Percentiles rank a stretch among this genome's conserved stretches.
Evolutionary conservation across 2,329 filamentous ascomycete species (phyloP).

Genomic region (Periconia digitata): DNA sequence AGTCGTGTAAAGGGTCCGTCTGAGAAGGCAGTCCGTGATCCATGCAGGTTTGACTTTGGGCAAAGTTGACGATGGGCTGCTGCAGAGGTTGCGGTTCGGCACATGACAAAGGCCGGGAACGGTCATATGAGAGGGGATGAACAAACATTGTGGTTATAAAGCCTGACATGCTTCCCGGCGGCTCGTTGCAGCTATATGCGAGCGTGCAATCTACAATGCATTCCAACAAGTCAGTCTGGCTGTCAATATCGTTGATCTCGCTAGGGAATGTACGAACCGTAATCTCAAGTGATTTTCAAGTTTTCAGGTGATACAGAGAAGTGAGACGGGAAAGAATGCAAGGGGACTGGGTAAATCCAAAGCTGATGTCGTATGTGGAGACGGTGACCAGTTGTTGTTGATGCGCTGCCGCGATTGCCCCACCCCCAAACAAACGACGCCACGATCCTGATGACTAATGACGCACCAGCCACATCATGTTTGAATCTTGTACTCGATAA

Average conservation of each 20-base stretch:
- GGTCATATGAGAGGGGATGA: slow-evolving; percentile 31
- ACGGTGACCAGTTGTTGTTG: slow-evolving; percentile 1
- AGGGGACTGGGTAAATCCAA: neutral
- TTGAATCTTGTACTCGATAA: no score
- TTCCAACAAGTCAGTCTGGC: slow-evolving; percentile 37
- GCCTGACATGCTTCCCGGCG: slow-evolving; percentile 62
- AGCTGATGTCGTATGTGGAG: neutral
- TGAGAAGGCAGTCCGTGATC: slow-evolving; percentile 20
- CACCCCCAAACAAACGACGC: slow-evolving; percentile 1
- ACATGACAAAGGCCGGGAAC: slow-evolving; percentile 32
- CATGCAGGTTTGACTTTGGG: slow-evolving; percentile 47
- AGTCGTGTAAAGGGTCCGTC: slow-evolving; percentile 8
- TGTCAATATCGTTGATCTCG: slow-evolving; percentile 15
- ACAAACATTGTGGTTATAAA: slow-evolving; percentile 83
- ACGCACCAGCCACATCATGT: slow-evolving; percentile 11
- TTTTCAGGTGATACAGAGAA: neutral
- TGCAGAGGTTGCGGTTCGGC: slow-evolving; percentile 42
- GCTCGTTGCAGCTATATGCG: slow-evolving; percentile 22
- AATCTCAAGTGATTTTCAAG: neutral
- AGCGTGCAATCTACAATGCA: slow-evolving; percentile 24
- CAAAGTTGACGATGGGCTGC: slow-evolving; percentile 46
- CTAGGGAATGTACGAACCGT: slow-evolving; percentile 24
- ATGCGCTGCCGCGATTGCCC: no score
- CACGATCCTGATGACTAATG: slow-evolving; percentile 12
- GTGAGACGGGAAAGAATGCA: neutral